phyloP scores from a whole-genome alignment of 305 asterid genomes.

The Fraxinus velutina region DNA sequence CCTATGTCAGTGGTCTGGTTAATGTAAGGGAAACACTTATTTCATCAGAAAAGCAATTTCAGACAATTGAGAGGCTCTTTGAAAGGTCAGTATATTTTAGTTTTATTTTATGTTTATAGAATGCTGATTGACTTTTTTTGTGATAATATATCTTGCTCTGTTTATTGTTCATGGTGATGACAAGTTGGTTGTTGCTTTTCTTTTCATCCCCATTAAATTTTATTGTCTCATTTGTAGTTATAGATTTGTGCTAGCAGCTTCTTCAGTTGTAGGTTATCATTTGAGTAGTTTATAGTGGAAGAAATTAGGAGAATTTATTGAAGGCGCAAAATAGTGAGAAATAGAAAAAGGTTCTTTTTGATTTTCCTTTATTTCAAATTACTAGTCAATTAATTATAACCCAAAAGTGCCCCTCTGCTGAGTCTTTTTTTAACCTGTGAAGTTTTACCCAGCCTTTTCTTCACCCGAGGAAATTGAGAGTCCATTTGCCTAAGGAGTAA shows the following conservation, averaged over 20 bases:
- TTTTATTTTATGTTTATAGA: conserved; percentile 6
- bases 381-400: background rate
- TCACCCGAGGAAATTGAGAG: background rate
- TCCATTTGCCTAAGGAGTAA: background rate
- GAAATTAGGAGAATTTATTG: background rate
- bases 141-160: background rate
- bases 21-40: conserved; percentile 93
- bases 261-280: background rate
- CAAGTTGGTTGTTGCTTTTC: background rate
- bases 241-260: background rate
- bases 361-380: background rate
- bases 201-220: background rate
- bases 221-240: background rate
- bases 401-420: background rate
- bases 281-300: background rate
- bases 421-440: background rate
- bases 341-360: background rate
- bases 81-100: conserved; percentile 65
- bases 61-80: conserved; percentile 88
- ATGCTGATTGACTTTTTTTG: conserved; percentile 2
- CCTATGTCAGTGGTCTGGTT: conserved; percentile 79
- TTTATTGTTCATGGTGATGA: conserved; percentile 4
- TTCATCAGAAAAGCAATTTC: conserved; percentile 95
- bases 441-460: background rate
- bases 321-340: background rate